A percentile compares a stretch with the other conserved stretches of the same genome.
phyloP scores from a whole-genome alignment of 2,329 filamentous ascomycete species.

The Epichloe amarillans region DNA sequence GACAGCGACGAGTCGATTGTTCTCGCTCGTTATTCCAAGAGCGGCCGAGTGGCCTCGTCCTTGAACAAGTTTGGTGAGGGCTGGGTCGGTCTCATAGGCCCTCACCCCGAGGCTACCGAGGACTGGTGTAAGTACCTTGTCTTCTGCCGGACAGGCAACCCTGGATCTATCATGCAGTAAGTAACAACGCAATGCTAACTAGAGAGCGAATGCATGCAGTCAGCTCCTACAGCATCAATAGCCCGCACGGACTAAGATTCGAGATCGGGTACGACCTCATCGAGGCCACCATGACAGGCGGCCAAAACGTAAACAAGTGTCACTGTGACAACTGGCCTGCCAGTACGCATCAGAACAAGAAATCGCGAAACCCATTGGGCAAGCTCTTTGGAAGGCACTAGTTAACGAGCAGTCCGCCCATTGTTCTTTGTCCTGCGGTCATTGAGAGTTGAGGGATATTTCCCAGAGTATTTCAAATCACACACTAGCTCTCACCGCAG shows the following conservation, averaged over 20 bases:
- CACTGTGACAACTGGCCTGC: conserved; percentile 1
- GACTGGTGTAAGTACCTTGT: conserved; percentile 13
- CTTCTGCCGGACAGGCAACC: too few relatives aligned
- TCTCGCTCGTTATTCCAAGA: conserved; percentile 12
- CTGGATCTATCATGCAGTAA: neutral
- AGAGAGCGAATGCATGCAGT: conserved; percentile 1
- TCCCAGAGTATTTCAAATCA: neutral
- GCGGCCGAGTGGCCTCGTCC: conserved; percentile 12
- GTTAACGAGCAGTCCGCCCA: neutral
- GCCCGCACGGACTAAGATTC: conserved; percentile 11
- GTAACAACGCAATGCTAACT: neutral
- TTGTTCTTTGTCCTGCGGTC: too few relatives aligned
- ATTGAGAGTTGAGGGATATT: neutral
- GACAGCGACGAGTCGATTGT: conserved; percentile 7
- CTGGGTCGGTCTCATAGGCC: conserved; percentile 14
- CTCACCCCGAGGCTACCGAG: conserved; percentile 14
- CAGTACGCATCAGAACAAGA: neutral
- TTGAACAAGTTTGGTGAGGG: conserved; percentile 13
- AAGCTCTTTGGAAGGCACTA: neutral
- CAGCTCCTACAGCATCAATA: conserved; percentile 6
- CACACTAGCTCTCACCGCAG: too few relatives aligned
- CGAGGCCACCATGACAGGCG: conserved; percentile 10
- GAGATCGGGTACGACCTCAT: conserved; percentile 14
- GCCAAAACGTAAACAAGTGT: conserved; percentile 1
- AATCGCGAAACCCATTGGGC: neutral